A percentile compares a stretch with the other conserved stretches of the same genome.
Conservation (phyloP, 768 basidiomycete species). For the Dacryopinax spathularia region DNA sequence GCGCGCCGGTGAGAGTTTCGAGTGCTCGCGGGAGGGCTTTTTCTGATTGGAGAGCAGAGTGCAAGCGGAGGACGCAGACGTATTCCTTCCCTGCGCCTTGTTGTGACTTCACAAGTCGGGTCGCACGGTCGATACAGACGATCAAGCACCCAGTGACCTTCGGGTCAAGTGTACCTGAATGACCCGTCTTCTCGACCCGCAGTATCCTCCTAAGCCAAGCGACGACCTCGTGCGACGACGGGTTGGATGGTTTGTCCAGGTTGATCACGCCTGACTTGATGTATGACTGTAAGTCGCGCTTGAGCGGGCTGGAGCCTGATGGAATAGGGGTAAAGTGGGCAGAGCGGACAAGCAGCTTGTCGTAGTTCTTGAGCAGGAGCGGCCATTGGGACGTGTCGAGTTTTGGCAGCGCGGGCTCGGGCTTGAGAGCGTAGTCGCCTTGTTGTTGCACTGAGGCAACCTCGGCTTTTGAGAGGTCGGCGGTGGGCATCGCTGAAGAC, state of each 20-base stretch:
- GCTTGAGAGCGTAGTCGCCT: slow-evolving; percentile 70
- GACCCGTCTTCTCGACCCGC: slow-evolving; percentile 94
- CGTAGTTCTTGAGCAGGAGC: slow-evolving; percentile 94
- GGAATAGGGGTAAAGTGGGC: slow-evolving; percentile 98
- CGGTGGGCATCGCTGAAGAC: slow-evolving; percentile 19
- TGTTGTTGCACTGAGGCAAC: slow-evolving; percentile 59
- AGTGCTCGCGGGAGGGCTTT: slow-evolving; percentile 82
- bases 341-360: slow-evolving; percentile 86
- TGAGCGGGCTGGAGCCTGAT: slow-evolving; percentile 81
- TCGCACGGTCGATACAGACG: slow-evolving; percentile 98
- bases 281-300: slow-evolving; percentile 82
- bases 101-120: slow-evolving; percentile 92
- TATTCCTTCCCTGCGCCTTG: slow-evolving; percentile 99
- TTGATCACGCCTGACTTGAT: slow-evolving; percentile 99
- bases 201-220: slow-evolving; percentile 97
- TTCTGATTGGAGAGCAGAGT: slow-evolving; percentile 66
- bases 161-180: slow-evolving; percentile 96
- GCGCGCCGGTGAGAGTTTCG: slow-evolving; percentile 91
- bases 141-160: slow-evolving; percentile 98
- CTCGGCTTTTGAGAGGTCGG: slow-evolving; percentile 24
- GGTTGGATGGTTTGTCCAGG: slow-evolving; percentile 98
- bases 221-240: slow-evolving; percentile 97
- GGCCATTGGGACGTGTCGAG: slow-evolving; percentile 98
- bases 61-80: slow-evolving; percentile 88
- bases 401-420: slow-evolving; percentile 52